Evolutionary conservation across 2,329 filamentous ascomycete genomes (phyloP).

Genomic region (Neofusicoccum sp.): DNA sequence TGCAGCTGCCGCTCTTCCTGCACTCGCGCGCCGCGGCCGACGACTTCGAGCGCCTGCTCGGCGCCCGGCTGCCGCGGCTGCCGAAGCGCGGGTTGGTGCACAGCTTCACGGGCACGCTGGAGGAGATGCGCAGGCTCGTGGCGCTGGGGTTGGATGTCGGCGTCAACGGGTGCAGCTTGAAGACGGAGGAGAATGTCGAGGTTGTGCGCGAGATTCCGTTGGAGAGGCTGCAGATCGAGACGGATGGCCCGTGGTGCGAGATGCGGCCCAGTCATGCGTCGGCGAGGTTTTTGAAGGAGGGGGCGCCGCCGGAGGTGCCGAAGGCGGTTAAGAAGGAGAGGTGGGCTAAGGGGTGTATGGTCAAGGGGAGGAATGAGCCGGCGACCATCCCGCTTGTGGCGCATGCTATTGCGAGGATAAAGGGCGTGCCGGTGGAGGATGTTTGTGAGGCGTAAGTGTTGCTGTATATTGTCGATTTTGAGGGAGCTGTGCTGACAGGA

Average conservation of each 20-base stretch:
- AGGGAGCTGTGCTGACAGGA: background rate
- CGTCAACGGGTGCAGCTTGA: conserved; percentile 69
- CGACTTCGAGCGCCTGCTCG: conserved; percentile 76
- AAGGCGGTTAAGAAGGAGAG: conserved; percentile 95
- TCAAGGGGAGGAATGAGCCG: conserved; percentile 94
- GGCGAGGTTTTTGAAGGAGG: conserved; percentile 66
- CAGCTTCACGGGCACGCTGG: conserved; percentile 39
- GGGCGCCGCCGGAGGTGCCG: conserved; percentile 65
- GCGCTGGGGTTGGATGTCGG: conserved; percentile 44
- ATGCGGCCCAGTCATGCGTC: conserved; percentile 64
- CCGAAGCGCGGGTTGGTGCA: conserved; percentile 66
- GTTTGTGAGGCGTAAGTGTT: conserved; percentile 71
- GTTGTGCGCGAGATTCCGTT: conserved; percentile 79
- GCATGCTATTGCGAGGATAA: conserved; percentile 83
- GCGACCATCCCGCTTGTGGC: conserved; percentile 83
- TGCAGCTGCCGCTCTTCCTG: conserved; percentile 84
- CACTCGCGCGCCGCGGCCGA: conserved; percentile 84
- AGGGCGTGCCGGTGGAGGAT: conserved; percentile 74
- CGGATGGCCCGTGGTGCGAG: conserved; percentile 88
- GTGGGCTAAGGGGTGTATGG: conserved; percentile 81
- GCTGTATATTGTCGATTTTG: background rate
- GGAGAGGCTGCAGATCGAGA: conserved; percentile 86
- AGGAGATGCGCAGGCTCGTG: conserved; percentile 42
- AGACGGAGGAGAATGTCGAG: conserved; percentile 84
- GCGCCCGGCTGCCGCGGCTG: conserved; percentile 61